A percentile compares a stretch with the other conserved stretches of the same genome.
Evolutionary conservation across 1,139 yeast genomes (phyloP).

Genomic region (Scheffersomyces stambukii): DNA sequence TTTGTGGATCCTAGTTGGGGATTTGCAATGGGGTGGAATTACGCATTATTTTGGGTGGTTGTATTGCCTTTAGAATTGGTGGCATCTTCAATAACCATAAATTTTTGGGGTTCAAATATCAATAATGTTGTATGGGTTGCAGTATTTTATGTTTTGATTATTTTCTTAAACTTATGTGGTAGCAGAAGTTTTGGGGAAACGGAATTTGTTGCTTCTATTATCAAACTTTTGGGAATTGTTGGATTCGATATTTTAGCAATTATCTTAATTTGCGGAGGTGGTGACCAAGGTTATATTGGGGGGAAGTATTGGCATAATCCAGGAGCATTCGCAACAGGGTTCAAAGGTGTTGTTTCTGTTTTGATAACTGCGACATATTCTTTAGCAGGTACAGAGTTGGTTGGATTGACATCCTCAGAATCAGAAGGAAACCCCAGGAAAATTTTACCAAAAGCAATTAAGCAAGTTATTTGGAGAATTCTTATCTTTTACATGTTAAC

Average conservation of each 20-base stretch:
- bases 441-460: conserved; percentile 38
- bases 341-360: conserved; percentile 48
- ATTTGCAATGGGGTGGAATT: conserved; percentile 71
- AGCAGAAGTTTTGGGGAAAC: conserved; percentile 70
- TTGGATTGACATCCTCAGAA: conserved; percentile 39
- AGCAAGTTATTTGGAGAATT: conserved; percentile 42
- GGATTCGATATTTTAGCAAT: conserved; percentile 72
- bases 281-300: conserved; percentile 52
- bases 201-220: conserved; percentile 56
- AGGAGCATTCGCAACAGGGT: conserved; percentile 59
- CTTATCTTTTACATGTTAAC: conserved; percentile 38
- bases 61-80: conserved; percentile 68
- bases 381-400: conserved; percentile 43
- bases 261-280: conserved; percentile 65
- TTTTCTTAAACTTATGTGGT: conserved; percentile 47
- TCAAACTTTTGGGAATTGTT: conserved; percentile 58
- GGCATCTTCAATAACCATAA: conserved; percentile 65
- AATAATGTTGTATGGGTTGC: conserved; percentile 67
- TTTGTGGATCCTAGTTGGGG: conserved; percentile 72
- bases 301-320: conserved; percentile 53
- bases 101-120: conserved; percentile 56
- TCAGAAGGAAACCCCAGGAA: conserved; percentile 36
- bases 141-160: conserved; percentile 56
- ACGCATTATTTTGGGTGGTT: conserved; percentile 65
- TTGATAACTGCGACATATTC: conserved; percentile 42